Evolutionary conservation across 148 eudicot genomes (phyloP).

Genomic region (Linanthus parryae): DNA sequence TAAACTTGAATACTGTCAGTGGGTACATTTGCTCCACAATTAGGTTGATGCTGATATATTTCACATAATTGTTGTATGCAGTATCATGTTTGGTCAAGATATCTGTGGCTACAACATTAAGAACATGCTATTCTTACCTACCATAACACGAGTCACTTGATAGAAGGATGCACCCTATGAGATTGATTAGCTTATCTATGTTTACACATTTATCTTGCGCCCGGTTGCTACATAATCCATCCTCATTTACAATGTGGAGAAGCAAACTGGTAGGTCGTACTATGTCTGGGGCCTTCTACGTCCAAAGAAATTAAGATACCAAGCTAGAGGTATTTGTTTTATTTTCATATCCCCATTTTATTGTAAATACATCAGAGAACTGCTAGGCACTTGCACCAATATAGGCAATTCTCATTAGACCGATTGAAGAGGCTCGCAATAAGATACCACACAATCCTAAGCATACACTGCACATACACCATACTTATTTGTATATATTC

Average conservation of each 20-base stretch:
- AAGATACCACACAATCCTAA: too few relatives aligned
- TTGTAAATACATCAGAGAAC: too few relatives aligned
- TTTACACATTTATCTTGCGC: conserved; percentile 87
- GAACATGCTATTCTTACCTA: conserved; percentile 78
- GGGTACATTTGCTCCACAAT: too few relatives aligned
- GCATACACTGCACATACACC: too few relatives aligned
- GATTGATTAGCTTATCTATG: conserved; percentile 87
- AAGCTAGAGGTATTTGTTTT: too few relatives aligned
- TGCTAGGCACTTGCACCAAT: too few relatives aligned
- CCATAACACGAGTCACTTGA: conserved; percentile 70
- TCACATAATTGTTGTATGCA: conserved; percentile 26
- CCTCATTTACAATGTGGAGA: conserved; percentile 79
- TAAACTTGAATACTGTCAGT: too few relatives aligned
- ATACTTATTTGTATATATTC: too few relatives aligned
- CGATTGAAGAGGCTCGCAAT: too few relatives aligned
- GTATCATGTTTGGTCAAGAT: conserved; percentile 98
- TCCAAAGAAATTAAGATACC: conserved; percentile 83
- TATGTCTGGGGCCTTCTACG: too few relatives aligned
- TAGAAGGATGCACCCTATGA: conserved; percentile 97
- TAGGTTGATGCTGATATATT: neutral
- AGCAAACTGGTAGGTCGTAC: conserved; percentile 79
- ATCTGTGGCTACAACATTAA: conserved; percentile 96
- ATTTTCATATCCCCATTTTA: too few relatives aligned
- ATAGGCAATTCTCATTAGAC: too few relatives aligned
- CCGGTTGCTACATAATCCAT: conserved; percentile 95